Evolutionary conservation across 208 protist genomes (phyloP).

Genomic region (Trichomonas vaginalis): DNA sequence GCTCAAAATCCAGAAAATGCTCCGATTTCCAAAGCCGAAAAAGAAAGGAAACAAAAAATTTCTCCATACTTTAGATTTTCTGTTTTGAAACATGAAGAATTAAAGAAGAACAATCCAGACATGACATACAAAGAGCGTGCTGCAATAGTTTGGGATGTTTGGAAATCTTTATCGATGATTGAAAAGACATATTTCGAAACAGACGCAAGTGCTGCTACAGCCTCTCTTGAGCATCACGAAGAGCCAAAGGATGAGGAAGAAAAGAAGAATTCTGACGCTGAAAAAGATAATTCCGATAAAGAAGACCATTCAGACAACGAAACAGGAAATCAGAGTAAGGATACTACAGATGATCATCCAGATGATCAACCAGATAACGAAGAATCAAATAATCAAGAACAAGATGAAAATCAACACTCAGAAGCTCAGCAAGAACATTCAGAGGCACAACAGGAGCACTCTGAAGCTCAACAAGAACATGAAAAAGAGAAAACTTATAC

Average conservation of each 20-base stretch:
- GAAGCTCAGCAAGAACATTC: too few relatives aligned
- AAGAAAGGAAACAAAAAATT: not conserved
- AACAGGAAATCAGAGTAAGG: not conserved
- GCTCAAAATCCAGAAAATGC: not conserved
- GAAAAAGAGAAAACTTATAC: too few relatives aligned
- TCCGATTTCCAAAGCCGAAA: not conserved
- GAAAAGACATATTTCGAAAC: not conserved
- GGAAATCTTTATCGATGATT: not conserved
- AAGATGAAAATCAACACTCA: not conserved
- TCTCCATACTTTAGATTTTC: not conserved
- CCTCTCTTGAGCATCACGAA: not conserved
- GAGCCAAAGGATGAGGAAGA: not conserved
- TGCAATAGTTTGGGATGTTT: not conserved
- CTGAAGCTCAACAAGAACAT: too few relatives aligned
- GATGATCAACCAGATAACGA: not conserved
- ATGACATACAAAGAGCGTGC: not conserved
- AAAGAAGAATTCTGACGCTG: not conserved
- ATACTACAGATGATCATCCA: not conserved
- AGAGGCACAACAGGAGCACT: too few relatives aligned
- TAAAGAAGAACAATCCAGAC: not conserved
- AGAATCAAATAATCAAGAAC: not conserved
- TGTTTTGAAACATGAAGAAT: not conserved
- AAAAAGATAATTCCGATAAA: not conserved
- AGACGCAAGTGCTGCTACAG: not conserved
- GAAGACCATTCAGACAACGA: not conserved